Evolutionary conservation across 2,329 filamentous ascomycete genomes (phyloP), one percentile per base, ranked within the genome.

Genomic region (Grosmannia serpens): DNA sequence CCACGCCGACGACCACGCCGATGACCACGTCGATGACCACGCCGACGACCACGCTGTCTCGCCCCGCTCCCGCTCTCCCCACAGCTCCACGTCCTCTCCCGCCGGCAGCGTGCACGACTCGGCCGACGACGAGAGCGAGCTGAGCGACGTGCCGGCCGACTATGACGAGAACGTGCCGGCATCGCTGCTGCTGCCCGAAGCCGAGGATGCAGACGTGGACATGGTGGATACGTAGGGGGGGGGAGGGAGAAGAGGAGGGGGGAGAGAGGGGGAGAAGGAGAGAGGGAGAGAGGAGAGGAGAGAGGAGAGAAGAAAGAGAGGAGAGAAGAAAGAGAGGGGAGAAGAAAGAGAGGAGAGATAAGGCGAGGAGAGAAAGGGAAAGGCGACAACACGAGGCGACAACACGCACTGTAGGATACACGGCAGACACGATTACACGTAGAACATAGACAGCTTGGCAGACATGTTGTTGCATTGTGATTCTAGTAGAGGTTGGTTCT

Each of bases 111-210:
- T 84, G 9, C 81, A 85, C 60, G 83, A 86, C 61, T 85, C 80
- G 47, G 84, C 81, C 0, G 84, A 87, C 62, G 83, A 86, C 58
- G 85, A 88, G 68, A 87, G 84, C 65, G 85, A 87, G 62, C 73
- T 88, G 0, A 87, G 83, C 56, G 85, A 88, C 61, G 79, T 84
- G 5, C 75, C 82, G 29, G 71, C 78, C 4, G 79, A 78, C 47
- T 82, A 81, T 59, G 79, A 84, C 56, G 79, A 83, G 51, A 78
- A 84, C 47, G 76, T 78, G 33, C 79, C 79, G 1, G 73, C 76
- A 1, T 75, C 74, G 15, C 65, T 82, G 69, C 82, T 57, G 78
- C 79, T 0, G 78, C 61, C 59, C 4, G 65, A 58, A 9, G 62
- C 53, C 9, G 63, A 63, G 1, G 63, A 61, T 15, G 53, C 24